A percentile compares a stretch with the other conserved stretches of the same genome.
Evolutionary conservation across 768 basidiomycete species (phyloP).

Genomic region (Auriculariales sp.): DNA sequence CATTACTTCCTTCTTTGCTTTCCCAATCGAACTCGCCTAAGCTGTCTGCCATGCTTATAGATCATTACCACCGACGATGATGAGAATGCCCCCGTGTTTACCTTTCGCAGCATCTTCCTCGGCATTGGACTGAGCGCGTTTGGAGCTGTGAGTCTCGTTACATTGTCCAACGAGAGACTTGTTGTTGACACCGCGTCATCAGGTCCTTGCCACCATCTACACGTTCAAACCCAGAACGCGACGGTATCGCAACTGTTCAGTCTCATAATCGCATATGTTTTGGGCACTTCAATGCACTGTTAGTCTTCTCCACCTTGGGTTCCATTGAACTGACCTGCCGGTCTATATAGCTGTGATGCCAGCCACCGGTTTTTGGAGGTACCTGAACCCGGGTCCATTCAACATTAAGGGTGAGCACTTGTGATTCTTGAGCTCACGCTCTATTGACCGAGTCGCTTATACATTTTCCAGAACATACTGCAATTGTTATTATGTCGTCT

Average conservation of each 20-base stretch:
- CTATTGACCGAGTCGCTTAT: not conserved
- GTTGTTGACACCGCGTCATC: not conserved
- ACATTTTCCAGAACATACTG: constrained; percentile 40
- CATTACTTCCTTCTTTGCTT: too few relatives aligned
- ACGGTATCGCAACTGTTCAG: constrained; percentile 40
- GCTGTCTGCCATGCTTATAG: constrained; percentile 11
- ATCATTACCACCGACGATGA: constrained; percentile 36
- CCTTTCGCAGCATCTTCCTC: constrained; percentile 33
- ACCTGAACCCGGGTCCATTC: constrained; percentile 48
- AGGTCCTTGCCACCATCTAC: constrained; percentile 19
- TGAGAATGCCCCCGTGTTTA: constrained; percentile 31
- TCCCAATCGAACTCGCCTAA: not conserved
- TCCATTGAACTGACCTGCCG: not conserved
- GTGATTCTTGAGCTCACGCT: too few relatives aligned
- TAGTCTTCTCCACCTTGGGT: constrained; percentile 12
- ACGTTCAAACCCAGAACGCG: constrained; percentile 32
- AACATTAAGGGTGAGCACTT: constrained; percentile 31
- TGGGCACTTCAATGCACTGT: constrained; percentile 35
- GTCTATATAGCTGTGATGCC: constrained; percentile 22
- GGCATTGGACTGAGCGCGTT: constrained; percentile 36
- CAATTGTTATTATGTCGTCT: constrained; percentile 45
- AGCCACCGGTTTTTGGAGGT: constrained; percentile 33
- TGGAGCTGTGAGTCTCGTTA: constrained; percentile 17
- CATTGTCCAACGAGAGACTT: constrained; percentile 1
- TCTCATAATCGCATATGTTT: constrained; percentile 39